Base-by-base conservation (phyloP, 2,329 filamentous ascomycete species). In the Tolypocladium guangdongense region DNA sequence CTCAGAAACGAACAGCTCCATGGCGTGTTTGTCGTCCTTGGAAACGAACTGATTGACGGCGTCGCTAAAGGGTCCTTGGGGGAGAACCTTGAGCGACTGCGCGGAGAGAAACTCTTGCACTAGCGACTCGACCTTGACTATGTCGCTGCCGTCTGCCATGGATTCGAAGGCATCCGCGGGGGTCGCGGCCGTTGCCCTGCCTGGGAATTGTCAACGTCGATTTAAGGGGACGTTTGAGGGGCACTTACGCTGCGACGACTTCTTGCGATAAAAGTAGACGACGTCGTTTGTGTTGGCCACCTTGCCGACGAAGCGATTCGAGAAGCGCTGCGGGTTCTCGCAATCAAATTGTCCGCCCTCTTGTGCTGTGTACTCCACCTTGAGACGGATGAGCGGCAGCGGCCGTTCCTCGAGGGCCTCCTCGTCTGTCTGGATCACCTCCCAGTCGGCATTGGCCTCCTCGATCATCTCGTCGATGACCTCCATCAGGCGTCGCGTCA, bases 201-300 rank as follows among this genome's bases (percentile, higher is more conserved):
- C 68, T 70, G 18, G 1, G 2, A 0, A 8, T 12, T 22, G 41
- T 61, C 30, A 64, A 58, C 38, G 24, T 12, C 7, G 12, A 38
- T 10, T 11, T 33, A 37, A 24, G 2, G 20, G 4, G 4, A 3
- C 0, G 1, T 14, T 1, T 10, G 8, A 36, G 6, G 2, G 22
- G 5, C 0, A 59, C 66, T 51, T 60, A 66, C 68, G 63, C n/a
- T 66, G 64, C 2, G 68, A 70, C n/a, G 81, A 80, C 71, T 96
- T 97, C 71, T 92, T 96, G 53, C 89, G 83, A 68, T 96, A 85
- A 66, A 95, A 97, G 63, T 92, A 87, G 0, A 99, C 84, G 0
- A 99, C 90, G 62, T 99, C 93, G 60, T 91, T 95, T 11, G 86
- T 84, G 64, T 99, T 99, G 55, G 93, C 93, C 1, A 99, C 92